A percentile compares a stretch with the other conserved stretches of the same genome.
phyloP scores from a whole-genome alignment of 2,329 filamentous ascomycete genomes.

The Hypoxylon sp. region DNA sequence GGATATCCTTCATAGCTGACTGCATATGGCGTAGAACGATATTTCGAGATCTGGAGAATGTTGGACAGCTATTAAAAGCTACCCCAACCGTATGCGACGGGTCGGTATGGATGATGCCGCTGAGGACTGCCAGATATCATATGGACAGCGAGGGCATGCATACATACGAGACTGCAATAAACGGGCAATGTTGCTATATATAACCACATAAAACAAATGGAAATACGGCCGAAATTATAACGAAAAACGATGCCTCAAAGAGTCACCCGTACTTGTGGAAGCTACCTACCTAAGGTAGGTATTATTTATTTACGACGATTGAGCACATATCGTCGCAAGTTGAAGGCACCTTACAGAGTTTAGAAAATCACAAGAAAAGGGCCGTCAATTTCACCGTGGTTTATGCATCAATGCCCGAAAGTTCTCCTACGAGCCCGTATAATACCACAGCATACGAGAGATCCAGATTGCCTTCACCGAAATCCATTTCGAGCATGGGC shows the following conservation, averaged over 20 bases:
- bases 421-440: conserved; percentile 3
- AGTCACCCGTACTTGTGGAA: background rate
- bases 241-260: background rate
- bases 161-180: background rate
- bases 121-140: conserved; percentile 10
- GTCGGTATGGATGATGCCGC: conserved; percentile 4
- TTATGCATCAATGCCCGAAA: background rate
- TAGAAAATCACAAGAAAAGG: background rate
- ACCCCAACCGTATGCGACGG: conserved; percentile 12
- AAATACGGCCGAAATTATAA: background rate
- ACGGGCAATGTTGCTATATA: background rate
- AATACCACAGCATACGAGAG: conserved; percentile 11
- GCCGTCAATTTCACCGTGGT: background rate
- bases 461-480: conserved; percentile 33
- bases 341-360: too few species aligned
- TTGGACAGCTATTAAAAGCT: conserved; percentile 14
- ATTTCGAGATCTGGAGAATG: conserved; percentile 28
- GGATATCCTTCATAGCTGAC: conserved; percentile 8
- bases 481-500: conserved; percentile 32
- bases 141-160: conserved; percentile 13
- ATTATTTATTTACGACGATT: background rate
- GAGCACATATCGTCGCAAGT: conserved; percentile 8
- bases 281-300: background rate
- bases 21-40: conserved; percentile 23
- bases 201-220: background rate